Evolutionary conservation across 2,329 filamentous ascomycete species (phyloP).

Genomic region (Orbilia quercus): DNA sequence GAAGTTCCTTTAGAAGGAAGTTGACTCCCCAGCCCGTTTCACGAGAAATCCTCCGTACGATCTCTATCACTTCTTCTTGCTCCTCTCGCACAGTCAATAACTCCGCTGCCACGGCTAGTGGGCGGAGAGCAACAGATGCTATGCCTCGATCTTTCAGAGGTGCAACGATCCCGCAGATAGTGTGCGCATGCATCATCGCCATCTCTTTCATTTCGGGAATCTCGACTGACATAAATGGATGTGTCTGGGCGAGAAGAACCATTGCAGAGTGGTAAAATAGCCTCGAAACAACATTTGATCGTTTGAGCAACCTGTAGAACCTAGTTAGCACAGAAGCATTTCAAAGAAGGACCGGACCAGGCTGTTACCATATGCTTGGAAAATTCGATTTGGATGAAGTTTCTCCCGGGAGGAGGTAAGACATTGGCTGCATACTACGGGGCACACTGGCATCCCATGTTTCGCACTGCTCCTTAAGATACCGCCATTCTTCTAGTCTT

Average conservation of each 20-base stretch:
- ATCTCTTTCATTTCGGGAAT: conserved; percentile 75
- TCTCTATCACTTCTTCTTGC: conserved; percentile 81
- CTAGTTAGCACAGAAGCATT: conserved; percentile 9
- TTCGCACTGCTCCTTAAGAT: conserved; percentile 82
- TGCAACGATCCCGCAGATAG: conserved; percentile 88
- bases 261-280: conserved; percentile 91
- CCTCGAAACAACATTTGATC: conserved; percentile 81
- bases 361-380: conserved; percentile 81
- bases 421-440: conserved; percentile 86
- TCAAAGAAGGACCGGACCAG: background rate
- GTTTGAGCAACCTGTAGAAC: conserved; percentile 74
- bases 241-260: conserved; percentile 80
- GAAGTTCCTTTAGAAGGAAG: conserved; percentile 78
- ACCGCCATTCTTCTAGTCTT: conserved; percentile 76
- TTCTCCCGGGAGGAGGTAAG: conserved; percentile 76
- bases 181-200: conserved; percentile 79
- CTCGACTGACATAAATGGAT: conserved; percentile 74
- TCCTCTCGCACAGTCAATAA: conserved; percentile 76
- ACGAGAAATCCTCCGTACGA: conserved; percentile 78
- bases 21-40: conserved; percentile 83
- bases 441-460: conserved; percentile 83
- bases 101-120: conserved; percentile 80
- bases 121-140: conserved; percentile 80
- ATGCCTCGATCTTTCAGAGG: conserved; percentile 85
- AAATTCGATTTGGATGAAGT: conserved; percentile 78